Base-by-base conservation (phyloP, 345 rosid genomes). In the Viola odorata region DNA sequence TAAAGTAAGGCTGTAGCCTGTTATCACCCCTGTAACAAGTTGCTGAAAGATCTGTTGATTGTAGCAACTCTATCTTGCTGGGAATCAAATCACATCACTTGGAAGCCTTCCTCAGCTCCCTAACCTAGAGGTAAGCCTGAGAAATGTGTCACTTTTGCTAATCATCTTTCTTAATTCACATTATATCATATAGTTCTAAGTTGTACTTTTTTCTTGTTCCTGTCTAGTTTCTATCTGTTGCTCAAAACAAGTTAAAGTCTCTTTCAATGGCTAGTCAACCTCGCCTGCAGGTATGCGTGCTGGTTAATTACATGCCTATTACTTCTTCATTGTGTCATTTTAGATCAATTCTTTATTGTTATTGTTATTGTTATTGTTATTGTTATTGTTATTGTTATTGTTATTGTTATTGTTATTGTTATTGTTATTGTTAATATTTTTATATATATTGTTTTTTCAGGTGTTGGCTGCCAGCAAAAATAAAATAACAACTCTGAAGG, bases 211-310 rank as follows among this genome's bases (percentile, higher is more conserved):
- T 57, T 39, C 53, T 62, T 58, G 65, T 42, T 49, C 9, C 15
- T 42, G 11, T 77, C 54, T 78, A 92, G 98, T 92, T 92, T 75
- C 91, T 92, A 61, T 92, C 98, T 53, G 90, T 92, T 77, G 98
- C 98, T 65, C 98, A 89, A 80, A 92, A 92, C 69, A 92, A 87
- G 73, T 76, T 92, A 65, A 92, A 87, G 75, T 87, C 97, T 68
- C 90, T 92, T 63, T 80, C 97, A 58, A 89, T 92, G 98, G 96
- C 97, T 75, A 87, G 87, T 74, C 98, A 92, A 76, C 98, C 98
- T 58, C 85, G 97, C 68, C 83, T 92, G 16, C 97, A 92, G 98
- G 98, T 89, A 69, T 69, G 71, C 68, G 37, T 60, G 41, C 40
- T 66, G 41, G 67, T 68, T 57, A 14, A 12, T 52, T 60, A 32